Base-by-base conservation (phyloP, 2,329 filamentous ascomycete species). In the Chaetomium sp. region DNA sequence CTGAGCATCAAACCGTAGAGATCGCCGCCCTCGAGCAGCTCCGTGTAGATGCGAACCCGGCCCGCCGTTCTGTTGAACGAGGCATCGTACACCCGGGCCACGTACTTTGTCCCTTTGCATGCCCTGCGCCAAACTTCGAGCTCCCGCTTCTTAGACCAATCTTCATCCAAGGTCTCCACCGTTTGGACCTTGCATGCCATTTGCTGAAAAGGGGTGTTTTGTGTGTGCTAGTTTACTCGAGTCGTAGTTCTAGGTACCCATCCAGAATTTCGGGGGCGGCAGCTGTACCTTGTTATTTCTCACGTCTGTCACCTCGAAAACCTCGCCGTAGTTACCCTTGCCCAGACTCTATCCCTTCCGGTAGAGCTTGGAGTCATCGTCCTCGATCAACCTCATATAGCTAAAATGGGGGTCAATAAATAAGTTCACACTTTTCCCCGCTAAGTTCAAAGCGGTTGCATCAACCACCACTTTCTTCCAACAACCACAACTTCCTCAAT, bases 121-220 rank as follows among this genome's bases (percentile, higher is more conserved):
- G 56, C 56, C 3, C 8, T 31, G 4, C 16, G 38, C 56, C 56
- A 57, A 2, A 57, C 56, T 2, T 47, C 4, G 4, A 57, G 56
- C 56, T 57, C 56, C 21, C 56, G 56, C 6, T 21, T 21, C 9
- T 3, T 29, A 1, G 12, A 2, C 21, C 35, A 45, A 4, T 19
- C 38, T 13, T 47, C 6, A 12, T 31, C 9, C 23, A 7, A 8
- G 55, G 19, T 47, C 9, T 19, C 6, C 10, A 57, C 56, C 7
- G n/a, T 19, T 21, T 57, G 56, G 13, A 57, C 4, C 56, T 57
- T 57, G 23, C 56, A 49, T 12, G 56, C 56, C 55, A 57, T 25
- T 29, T 29, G 9, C 49, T 31, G 12, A 6, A 25, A 19, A 13
- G 12, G 50, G 50, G 7, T 3, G 3, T 4, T 9, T 7, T 5